A percentile compares a stretch with the other conserved stretches of the same genome.
phyloP scores from a whole-genome alignment of 2,329 filamentous ascomycete species.

The Myotisia sp. region DNA sequence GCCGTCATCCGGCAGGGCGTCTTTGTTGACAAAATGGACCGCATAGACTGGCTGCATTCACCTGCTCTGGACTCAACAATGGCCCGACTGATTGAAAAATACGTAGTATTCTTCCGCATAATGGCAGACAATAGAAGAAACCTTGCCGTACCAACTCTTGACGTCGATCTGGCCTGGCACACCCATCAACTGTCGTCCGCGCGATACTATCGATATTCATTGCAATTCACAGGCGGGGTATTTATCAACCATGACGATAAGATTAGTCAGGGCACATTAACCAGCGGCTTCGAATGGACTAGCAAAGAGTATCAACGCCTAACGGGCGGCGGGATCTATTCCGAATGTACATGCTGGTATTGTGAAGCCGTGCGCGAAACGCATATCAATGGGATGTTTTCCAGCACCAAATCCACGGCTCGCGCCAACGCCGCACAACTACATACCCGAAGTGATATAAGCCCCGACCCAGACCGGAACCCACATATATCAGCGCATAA shows the following conservation, averaged over 20 bases:
- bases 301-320: constrained; percentile 52
- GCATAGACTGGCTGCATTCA: constrained; percentile 65
- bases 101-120: constrained; percentile 33
- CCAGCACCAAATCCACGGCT: constrained; percentile 38
- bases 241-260: constrained; percentile 79
- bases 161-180: constrained; percentile 38
- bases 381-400: constrained; percentile 34
- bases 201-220: constrained; percentile 48
- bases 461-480: constrained; percentile 40
- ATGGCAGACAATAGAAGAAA: constrained; percentile 23
- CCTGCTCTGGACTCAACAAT: constrained; percentile 51
- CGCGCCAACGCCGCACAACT: constrained; percentile 35
- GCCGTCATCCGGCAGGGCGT: constrained; percentile 31
- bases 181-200: constrained; percentile 59
- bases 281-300: constrained; percentile 57
- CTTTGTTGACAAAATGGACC: constrained; percentile 48
- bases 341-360: constrained; percentile 70
- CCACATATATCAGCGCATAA: constrained; percentile 64
- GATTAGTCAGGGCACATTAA: constrained; percentile 53
- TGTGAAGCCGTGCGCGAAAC: constrained; percentile 56
- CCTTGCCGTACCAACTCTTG: constrained; percentile 25
- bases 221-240: constrained; percentile 29
- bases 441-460: constrained; percentile 28
- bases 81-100: constrained; percentile 45
- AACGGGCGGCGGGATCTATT: constrained; percentile 52